Evolutionary conservation across 2,329 filamentous ascomycete species (phyloP).

Genomic region (Botrytis deweyae): DNA sequence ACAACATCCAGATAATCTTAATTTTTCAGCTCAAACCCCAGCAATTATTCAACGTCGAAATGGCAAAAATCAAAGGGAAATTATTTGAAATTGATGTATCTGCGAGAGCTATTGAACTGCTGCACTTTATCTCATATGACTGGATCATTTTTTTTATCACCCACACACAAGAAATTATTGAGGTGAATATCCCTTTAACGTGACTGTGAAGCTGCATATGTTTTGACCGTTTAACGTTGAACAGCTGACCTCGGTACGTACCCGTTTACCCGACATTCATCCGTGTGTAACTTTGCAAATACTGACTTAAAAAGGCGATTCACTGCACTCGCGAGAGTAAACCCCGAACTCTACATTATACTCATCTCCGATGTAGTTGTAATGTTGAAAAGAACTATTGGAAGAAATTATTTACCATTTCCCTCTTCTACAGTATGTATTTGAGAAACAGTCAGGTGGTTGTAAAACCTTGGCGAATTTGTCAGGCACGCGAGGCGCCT

Average conservation of each 20-base stretch:
- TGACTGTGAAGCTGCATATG: background rate
- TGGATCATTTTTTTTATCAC: background rate
- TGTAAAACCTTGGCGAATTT: background rate
- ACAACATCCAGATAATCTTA: background rate
- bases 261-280: background rate
- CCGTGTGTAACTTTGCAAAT: background rate
- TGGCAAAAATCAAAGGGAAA: background rate
- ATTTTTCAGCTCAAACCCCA: background rate
- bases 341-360: background rate
- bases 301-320: background rate
- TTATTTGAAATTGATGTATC: background rate
- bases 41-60: background rate
- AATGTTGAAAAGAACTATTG: background rate
- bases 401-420: background rate
- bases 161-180: background rate
- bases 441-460: constrained; percentile 1
- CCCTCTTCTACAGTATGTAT: background rate
- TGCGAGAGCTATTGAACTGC: too few relatives aligned
- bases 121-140: constrained; percentile 9
- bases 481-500: background rate
- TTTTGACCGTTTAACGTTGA: background rate
- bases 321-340: background rate
- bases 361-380: background rate
- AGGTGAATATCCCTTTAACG: background rate
- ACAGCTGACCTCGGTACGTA: background rate